Conservation (phyloP, 441 rosid species). For the Capsella rubella region DNA sequence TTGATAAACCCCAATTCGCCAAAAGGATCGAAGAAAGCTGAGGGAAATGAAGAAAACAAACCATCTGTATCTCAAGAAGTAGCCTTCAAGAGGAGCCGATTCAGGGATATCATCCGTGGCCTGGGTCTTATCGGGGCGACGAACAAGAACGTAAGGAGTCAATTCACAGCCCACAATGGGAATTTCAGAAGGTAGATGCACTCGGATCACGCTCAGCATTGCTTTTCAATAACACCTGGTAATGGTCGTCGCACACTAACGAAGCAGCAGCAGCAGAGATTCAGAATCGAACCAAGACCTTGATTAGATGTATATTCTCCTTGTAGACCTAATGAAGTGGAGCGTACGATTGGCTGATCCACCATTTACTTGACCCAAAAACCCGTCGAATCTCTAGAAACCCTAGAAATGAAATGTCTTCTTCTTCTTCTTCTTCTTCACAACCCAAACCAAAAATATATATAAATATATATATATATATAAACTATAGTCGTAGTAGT, state of each 20-base stretch:
- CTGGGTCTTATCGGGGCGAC: constrained; percentile 75
- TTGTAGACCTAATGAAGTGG: constrained; percentile 25
- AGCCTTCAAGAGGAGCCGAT: constrained; percentile 85
- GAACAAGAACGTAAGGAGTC: constrained; percentile 89
- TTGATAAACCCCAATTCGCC: constrained; percentile 26
- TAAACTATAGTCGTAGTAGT: too few relatives aligned
- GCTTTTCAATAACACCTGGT: constrained; percentile 57
- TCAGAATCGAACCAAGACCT: constrained; percentile 33
- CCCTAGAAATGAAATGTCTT: constrained; percentile 48
- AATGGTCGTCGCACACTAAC: constrained; percentile 48
- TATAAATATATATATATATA: too few relatives aligned
- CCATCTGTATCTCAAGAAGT: constrained; percentile 96
- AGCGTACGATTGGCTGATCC: constrained; percentile 83
- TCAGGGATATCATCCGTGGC: constrained; percentile 89
- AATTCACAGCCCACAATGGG: constrained; percentile 99
- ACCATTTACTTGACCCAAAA: constrained; percentile 73
- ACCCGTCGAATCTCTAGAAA: constrained; percentile 49
- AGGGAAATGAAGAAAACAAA: constrained; percentile 40
- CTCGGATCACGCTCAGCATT: constrained; percentile 99
- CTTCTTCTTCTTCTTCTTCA: too few relatives aligned
- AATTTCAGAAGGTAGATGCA: constrained; percentile 96
- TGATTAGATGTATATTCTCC: constrained; percentile 12
- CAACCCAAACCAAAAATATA: too few relatives aligned
- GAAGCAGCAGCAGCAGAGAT: constrained; percentile 35
- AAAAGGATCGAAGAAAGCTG: constrained; percentile 6